A percentile compares a stretch with the other conserved stretches of the same genome.
Conservation (phyloP, 2,329 filamentous ascomycete species). For the Parastagonospora nodorum region DNA sequence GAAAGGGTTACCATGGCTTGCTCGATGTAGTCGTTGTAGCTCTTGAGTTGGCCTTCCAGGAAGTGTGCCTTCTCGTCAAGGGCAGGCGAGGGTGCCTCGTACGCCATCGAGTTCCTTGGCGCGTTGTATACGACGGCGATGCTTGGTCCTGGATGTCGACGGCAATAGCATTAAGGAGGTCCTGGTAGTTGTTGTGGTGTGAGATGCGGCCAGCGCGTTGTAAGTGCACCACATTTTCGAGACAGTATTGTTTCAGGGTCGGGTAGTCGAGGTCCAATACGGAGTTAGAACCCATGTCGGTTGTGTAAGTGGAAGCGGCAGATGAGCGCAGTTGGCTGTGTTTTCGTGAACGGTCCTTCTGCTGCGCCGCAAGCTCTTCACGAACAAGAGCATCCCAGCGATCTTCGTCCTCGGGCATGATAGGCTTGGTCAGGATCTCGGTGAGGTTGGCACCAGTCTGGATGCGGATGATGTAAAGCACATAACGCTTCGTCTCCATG, state of each 20-base stretch:
- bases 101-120: constrained; percentile 89
- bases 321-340: constrained; percentile 67
- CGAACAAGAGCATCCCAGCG: constrained; percentile 82
- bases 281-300: constrained; percentile 50
- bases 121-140: constrained; percentile 86
- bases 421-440: constrained; percentile 91
- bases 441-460: constrained; percentile 91
- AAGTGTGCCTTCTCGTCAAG: constrained; percentile 87
- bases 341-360: constrained; percentile 57
- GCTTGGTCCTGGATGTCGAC: constrained; percentile 97
- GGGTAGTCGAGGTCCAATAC: constrained; percentile 92
- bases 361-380: constrained; percentile 70
- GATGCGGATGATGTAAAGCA: constrained; percentile 96
- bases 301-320: constrained; percentile 81
- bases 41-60: constrained; percentile 93
- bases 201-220: constrained; percentile 88
- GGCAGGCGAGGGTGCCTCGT: constrained; percentile 72
- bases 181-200: constrained; percentile 88
- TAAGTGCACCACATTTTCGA: constrained; percentile 91
- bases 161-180: constrained; percentile 96
- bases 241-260: constrained; percentile 87
- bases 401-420: constrained; percentile 83
- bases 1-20: constrained; percentile 93
- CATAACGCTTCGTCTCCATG: constrained; percentile 97
- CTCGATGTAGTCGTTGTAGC: constrained; percentile 99